Base-by-base conservation (phyloP, 495 filamentous ascomycete genomes). In the Penicillium argentinense region DNA sequence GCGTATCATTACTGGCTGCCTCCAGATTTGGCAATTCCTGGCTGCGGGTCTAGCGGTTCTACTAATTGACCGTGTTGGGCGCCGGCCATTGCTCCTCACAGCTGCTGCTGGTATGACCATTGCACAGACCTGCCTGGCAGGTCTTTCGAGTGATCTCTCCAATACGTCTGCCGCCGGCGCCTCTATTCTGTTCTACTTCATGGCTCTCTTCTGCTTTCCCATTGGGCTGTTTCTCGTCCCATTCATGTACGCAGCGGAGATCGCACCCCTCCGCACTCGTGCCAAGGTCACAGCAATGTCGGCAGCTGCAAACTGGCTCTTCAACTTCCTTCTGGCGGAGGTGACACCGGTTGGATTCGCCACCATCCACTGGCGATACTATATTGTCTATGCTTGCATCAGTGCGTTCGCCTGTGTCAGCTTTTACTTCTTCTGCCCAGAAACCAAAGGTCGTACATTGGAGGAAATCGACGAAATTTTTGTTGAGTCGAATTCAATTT, bases 221-320 rank as follows among this genome's bases (percentile, higher is more conserved):
- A 66, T 85, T 34, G 83, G 82, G 16, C 83, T 83, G 69, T 73
- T 85, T 21, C 78, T 81, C 25, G 82, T 84, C 64, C 43, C 47
- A 2, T 88, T 84, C 84, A 76, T 84, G 30, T 87, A 89, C 54
- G 80, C 83, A 9, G 72, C 85, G 3, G 80, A 88, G 56, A 70
- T 89, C 28, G 84, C 81, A 58, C 80, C 87, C 8, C 67, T 86
- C 16, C 75, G 84, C 44, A 76, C 81, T 18, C 76, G 86, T 54
- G 76, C 80, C 14, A 87, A 86, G 65, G 83, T 61, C 17, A 55
- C 60, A 8, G 66, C 64, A 0, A 44, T 66, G 29, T 56, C 53
- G 5, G 60, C 56, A 1, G 57, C 51, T 1, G 42, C 49, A 23
- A 59, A 68, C 37, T 68, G 67, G 67, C 46, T 68, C 13, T 62